Base-by-base conservation (phyloP, 2,329 filamentous ascomycete species). In the Fusarium nanum region DNA sequence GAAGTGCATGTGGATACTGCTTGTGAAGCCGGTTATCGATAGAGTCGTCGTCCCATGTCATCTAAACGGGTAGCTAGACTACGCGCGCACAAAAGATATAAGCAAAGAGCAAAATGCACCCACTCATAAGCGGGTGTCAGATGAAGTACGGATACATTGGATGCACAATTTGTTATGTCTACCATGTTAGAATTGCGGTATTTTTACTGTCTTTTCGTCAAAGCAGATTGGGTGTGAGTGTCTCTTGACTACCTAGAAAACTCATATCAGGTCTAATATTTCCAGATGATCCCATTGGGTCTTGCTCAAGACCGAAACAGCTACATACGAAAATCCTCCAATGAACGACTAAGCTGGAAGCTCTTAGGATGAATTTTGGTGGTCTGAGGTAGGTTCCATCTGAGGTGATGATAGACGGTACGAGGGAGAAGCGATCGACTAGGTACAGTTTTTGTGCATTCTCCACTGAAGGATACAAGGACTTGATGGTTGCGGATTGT, bases 321-420 rank as follows among this genome's bases (percentile, higher is more conserved):
- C 68, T 62, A 53, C 44, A 30, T 62, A 50, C 41, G 40, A 50
- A 37, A 45, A 44, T 53, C 48, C 53, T 68, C 72, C 70, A 74
- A 74, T 74, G 40, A 48, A 56, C 40, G 28, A 41, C 25, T 48
- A 32, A 25, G 37, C 23, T 42, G 30, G 48, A 60, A 41, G 54
- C 53, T 64, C 68, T 64, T 70, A 70, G 58, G 42, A 58, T 47
- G 41, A 55, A 55, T 54, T 54, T 13, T 30, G 52, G 62, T 72
- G 72, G 72, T 71, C 60, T 60, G 72, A 74, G 60, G 56, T 56
- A 71, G 59, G 53, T 44, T 55, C 22, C 22, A 22, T 22, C 16
- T 46, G 37, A 64, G 60, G 40, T 30, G 40, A 47, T 68, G 56
- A 44, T 46, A 22, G 42, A 54, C 27, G 53, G 67, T 68, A 68